Evolutionary conservation across 202 grass and related monocot genomes (phyloP).

Genomic region (Saccharum hybrid): DNA sequence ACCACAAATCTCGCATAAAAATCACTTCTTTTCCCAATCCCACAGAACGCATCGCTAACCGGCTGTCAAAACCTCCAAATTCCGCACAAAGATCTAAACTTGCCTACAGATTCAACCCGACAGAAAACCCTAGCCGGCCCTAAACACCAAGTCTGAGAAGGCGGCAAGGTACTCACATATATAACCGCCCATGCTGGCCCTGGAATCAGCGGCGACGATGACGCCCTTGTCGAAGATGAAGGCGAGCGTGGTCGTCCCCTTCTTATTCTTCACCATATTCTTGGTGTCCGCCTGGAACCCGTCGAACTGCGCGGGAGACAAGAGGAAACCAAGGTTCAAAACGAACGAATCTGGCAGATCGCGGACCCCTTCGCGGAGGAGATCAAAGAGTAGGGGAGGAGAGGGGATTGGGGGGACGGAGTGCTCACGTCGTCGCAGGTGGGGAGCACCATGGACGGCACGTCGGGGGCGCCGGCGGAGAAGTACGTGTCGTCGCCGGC

Average conservation of each 20-base stretch:
- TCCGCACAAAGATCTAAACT: slow-evolving; percentile 28
- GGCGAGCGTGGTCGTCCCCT: slow-evolving; percentile 86
- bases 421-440: slow-evolving; percentile 52
- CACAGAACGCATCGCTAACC: not conserved
- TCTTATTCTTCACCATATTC: slow-evolving; percentile 67
- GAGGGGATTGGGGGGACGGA: not conserved
- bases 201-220: slow-evolving; percentile 91
- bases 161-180: slow-evolving; percentile 66
- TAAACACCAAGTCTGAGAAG: not conserved
- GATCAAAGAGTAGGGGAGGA: not conserved
- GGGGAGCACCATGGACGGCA: slow-evolving; percentile 52
- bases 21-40: not conserved
- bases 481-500: slow-evolving; percentile 11
- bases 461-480: slow-evolving; percentile 6
- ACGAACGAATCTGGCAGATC: slow-evolving; percentile 40
- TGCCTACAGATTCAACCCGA: not conserved
- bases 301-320: slow-evolving; percentile 61
- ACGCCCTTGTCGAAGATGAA: slow-evolving; percentile 97
- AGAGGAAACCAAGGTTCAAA: slow-evolving; percentile 17
- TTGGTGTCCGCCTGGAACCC: slow-evolving; percentile 70
- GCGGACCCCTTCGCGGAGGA: not conserved
- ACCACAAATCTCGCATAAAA: slow-evolving; percentile 7
- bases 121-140: slow-evolving; percentile 22
- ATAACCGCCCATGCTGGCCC: slow-evolving; percentile 98
- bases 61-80: not conserved